Base-by-base conservation (phyloP, 2,329 filamentous ascomycete genomes). In the Exophiala aquamarina region DNA sequence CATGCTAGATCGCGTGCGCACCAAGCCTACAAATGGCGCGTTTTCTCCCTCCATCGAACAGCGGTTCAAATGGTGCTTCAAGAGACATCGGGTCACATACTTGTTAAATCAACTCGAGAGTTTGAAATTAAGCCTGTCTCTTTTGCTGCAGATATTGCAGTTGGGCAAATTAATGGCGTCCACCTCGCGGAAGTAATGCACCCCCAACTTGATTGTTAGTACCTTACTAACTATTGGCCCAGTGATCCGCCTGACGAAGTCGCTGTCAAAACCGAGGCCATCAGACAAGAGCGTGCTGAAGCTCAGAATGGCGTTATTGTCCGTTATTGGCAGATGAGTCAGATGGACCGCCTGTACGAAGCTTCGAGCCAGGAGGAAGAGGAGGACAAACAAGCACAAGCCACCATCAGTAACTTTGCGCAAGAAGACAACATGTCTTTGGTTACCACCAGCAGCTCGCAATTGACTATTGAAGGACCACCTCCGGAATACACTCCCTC, bases 261-360 rank as follows among this genome's bases (percentile, higher is more conserved):
- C 44, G 23, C 49, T 15, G n/a, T 52, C 41, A 53, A 62, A 35
- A 61, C 65, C 3, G 65, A 69, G 38, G 48, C 57, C 11, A 61
- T 69, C 44, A 62, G 61, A 8, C 67, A 70, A 55, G 68, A 70
- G 43, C 65, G 69, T 43, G 66, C 64, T 2, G 69, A 71, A 44
- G 63, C 62, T 3, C 68, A 72, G 49, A 72, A 70, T 41, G 68
- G 70, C 59, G 59, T 71, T n/a, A 66, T 72, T 32, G 61, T 70
- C n/a, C 61, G 68, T 32, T 69, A 70, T 48, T 70, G 66, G 65
- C 65, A 69, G 5, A 56, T 63, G 41, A 68, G 63, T 36, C 61
- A 62, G n/a, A 57, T 70, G 14, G 64, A 67, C 44, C 52, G 61
- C 4, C 50, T 72, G 14, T 69, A 66, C 54, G 61, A 66, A 40